A percentile compares a stretch with the other conserved stretches of the same genome.
Evolutionary conservation across 768 basidiomycete genomes (phyloP).

Genomic region (Lentinula guzmanii): DNA sequence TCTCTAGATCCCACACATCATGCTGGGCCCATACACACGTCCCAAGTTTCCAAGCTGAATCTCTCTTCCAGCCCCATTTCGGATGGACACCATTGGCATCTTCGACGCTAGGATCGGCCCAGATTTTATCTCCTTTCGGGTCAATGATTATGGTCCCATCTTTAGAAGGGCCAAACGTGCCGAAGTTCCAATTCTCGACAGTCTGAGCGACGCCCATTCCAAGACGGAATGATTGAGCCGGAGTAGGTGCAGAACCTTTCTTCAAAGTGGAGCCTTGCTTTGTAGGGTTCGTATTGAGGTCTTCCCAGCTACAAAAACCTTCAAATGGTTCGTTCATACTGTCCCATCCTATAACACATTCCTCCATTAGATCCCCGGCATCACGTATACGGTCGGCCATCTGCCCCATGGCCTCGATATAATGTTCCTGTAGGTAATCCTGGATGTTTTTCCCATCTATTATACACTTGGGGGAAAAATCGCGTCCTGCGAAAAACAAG

Average conservation of each 20-base stretch:
- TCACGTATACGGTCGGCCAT: conserved; percentile 73
- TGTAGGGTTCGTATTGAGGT: conserved; percentile 60
- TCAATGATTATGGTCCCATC: conserved; percentile 77
- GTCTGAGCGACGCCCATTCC: conserved; percentile 85
- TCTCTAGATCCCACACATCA: conserved; percentile 80
- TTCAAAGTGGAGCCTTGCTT: conserved; percentile 69
- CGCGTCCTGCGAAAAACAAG: conserved; percentile 87
- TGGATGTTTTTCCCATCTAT: conserved; percentile 93
- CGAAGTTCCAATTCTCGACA: conserved; percentile 80
- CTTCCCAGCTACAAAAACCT: conserved; percentile 63
- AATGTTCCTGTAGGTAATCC: conserved; percentile 78
- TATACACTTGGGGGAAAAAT: conserved; percentile 86
- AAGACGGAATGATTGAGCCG: conserved; percentile 75
- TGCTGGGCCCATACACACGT: conserved; percentile 84
- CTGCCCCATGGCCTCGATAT: conserved; percentile 64
- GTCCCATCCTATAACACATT: conserved; percentile 95
- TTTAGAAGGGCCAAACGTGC: conserved; percentile 67
- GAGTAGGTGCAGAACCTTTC: conserved; percentile 85
- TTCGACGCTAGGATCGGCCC: conserved; percentile 57
- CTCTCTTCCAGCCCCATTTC: conserved; percentile 83
- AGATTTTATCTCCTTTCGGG: conserved; percentile 74
- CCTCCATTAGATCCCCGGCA: conserved; percentile 74
- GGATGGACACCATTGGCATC: conserved; percentile 46
- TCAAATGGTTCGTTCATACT: conserved; percentile 92
- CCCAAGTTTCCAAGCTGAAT: conserved; percentile 65